Base-by-base conservation (phyloP, 306 rosid genomes). In the Sesbania bispinosa region DNA sequence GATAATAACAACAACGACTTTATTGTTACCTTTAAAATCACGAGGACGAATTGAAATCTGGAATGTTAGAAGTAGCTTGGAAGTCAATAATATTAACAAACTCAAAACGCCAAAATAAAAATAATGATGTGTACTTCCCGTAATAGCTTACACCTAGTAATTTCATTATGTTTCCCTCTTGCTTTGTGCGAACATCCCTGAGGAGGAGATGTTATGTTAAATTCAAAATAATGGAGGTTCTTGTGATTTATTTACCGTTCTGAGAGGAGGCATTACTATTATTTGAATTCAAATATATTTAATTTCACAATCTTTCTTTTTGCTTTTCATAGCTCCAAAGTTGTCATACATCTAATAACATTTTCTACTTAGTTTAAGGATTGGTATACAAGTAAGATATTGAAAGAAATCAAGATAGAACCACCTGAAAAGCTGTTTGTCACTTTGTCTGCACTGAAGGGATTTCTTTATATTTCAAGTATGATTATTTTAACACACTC, bases 371-470 rank as follows among this genome's bases (percentile, higher is more conserved):
- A 51, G 64, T 51, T 74, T 64, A 52, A 64, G 65, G 66, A 52
- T 53, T 67, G 53, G 66, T 46, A 33, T 75, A 54, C 74, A 61
- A 57, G 62, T 73, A 72, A 76, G 63, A 52, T 76, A 78, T 52
- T 71, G 41, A 60, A 68, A 75, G 6, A 64, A 77, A 73, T 35
- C 16, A 45, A 52, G 66, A 57, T 42, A 60, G 69, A 76, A 73
- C 61, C 84, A 76, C 73, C 85, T 73, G 75, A 80, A 85, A 74
- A 74, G 77, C 42, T 78, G 66, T 66, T 73, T 57, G 33, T 72
- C 64, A 27, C 79, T 21, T 79, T 72, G 78, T 79, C 84, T 70
- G 74, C 80, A 55, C 71, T 30, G 19, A 54, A 42, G 58, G 58
- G 18, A 57, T 74, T 50, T 79, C 61, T 61, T 54, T 62, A 73